These are phyloP conservation scores for Helenozyma rhizophorensis DNA, from an alignment of 805 yeast species.

Conservation along the genomic window DNA sequence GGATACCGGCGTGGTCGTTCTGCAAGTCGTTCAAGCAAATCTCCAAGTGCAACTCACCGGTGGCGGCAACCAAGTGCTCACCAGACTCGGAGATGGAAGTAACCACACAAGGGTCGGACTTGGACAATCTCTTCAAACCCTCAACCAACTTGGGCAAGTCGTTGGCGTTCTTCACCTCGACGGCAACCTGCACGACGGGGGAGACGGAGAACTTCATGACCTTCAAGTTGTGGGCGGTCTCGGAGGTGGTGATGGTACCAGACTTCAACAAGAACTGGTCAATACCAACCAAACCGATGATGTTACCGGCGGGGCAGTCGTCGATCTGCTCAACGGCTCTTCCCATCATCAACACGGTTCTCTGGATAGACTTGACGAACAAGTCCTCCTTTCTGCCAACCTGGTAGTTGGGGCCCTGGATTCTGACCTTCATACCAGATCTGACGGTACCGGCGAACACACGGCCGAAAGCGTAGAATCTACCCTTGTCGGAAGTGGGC, in stretches of 20 bases:
- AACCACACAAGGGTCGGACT: conserved; percentile 98
- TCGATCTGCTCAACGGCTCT: conserved; percentile 96
- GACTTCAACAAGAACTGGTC: conserved; percentile 99
- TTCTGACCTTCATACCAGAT: conserved; percentile 98
- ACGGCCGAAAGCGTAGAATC: conserved; percentile 99
- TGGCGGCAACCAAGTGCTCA: conserved; percentile 99
- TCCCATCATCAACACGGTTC: conserved; percentile 99
- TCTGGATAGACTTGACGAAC: conserved; percentile 95
- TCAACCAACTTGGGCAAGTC: conserved; percentile 99
- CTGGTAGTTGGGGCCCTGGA: conserved; percentile 99
- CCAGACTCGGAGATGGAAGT: conserved; percentile 86
- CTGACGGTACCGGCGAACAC: conserved; percentile 99
- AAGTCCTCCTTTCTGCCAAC: conserved; percentile 98
- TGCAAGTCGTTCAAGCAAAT: conserved; percentile 94
- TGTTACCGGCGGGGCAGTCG: conserved; percentile 99
- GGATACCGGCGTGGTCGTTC: conserved; percentile 99
- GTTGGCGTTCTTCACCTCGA: conserved; percentile 98
- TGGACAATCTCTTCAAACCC: conserved; percentile 99
- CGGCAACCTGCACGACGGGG: conserved; percentile 99
- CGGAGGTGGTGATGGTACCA: conserved; percentile 97
- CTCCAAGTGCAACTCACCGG: conserved; percentile 99
- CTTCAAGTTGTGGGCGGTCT: conserved; percentile 98
- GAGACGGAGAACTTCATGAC: conserved; percentile 99
- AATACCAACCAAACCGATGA: conserved; percentile 99
- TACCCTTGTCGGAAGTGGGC: conserved; percentile 99